A percentile compares a stretch with the other conserved stretches of the same genome.
Conservation (phyloP, 108 stramenopile genomes). For the Conticribra weissflogii region DNA sequence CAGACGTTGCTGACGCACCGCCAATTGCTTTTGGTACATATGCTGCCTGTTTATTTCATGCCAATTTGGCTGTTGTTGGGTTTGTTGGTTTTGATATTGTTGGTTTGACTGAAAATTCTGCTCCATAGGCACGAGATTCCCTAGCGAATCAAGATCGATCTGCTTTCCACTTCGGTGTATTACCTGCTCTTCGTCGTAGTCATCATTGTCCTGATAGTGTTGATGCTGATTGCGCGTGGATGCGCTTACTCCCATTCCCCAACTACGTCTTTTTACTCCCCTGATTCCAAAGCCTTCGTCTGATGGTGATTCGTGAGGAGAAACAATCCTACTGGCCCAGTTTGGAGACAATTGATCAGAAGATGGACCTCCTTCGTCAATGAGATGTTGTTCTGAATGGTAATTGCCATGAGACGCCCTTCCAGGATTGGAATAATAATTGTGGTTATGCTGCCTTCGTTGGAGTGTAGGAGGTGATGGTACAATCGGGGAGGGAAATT, state of each 20-base stretch:
- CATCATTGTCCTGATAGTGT: neutral
- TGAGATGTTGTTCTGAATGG: neutral
- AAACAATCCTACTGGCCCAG: neutral
- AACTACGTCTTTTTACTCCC: slow-evolving; percentile 5
- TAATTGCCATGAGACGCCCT: neutral
- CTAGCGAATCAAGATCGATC: neutral
- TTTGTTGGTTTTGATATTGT: slow-evolving; percentile 2
- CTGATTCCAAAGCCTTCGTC: slow-evolving; percentile 18
- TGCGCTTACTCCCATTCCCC: neutral
- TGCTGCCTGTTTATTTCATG: slow-evolving; percentile 28
- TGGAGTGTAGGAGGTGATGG: slow-evolving; percentile 12
- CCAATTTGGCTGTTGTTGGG: slow-evolving; percentile 31
- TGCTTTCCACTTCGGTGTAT: neutral
- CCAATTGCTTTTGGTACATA: slow-evolving; percentile 24
- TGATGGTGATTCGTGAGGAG: slow-evolving; percentile 26
- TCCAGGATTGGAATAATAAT: neutral
- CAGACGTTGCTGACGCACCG: slow-evolving; percentile 7
- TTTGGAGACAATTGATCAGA: neutral
- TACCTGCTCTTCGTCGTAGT: neutral
- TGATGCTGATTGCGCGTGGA: neutral
- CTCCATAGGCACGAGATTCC: neutral
- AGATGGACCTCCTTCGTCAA: neutral
- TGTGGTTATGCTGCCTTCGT: slow-evolving; percentile 4
- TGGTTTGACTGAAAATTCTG: no score
- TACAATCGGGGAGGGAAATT: neutral